Base-by-base conservation (phyloP, 1,284 basidiomycete genomes). In the Ganoderma leucocontextum region DNA sequence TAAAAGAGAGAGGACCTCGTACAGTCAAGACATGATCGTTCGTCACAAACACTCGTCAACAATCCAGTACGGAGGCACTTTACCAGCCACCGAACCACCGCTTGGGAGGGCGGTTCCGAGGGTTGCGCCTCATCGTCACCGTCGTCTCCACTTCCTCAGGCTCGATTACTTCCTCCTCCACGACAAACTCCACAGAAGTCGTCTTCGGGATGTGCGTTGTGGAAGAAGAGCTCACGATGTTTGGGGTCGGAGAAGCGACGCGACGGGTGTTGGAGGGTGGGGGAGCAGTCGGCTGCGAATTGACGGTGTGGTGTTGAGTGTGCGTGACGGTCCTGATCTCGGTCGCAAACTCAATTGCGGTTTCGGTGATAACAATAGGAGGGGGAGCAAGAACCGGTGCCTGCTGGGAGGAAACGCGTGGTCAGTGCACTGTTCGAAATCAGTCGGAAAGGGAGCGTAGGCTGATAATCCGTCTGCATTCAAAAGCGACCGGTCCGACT, bases 261-360 rank as follows among this genome's bases (percentile, higher is more conserved):
- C 87, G 86, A 71, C 92, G 91, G 61, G 92, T 94, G 77, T 88
- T 91, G 75, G 92, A 90, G 69, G 93, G 93, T 35, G 90, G 86
- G 66, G 91, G 92, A 71, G 91, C 86, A 64, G 87, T 88, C 74
- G 91, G 85, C 61, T 88, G 81, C 52, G 82, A 76, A 47, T 83
- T 80, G 53, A 83, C 79, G 52, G 89, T 91, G 72, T 82, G 78
- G 65, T 80, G 79, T 79, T 90, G 86, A 65, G 85, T 85, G 77
- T 86, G 81, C 63, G 90, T 85, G 74, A 92, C 82, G 63, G 87
- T 91, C 82, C 84, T 86, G 75, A 86, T 90, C 82, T 90, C 85
- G 69, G 87, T 87, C 81, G 90, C 89, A 74, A 80, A 74, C 73
- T 80, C 79, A 64, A 81, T 76, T 38, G 75, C 74, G 22, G 80